Evolutionary conservation across 768 basidiomycete genomes (phyloP).

Genomic region (Kwoniella newhampshirensis): DNA sequence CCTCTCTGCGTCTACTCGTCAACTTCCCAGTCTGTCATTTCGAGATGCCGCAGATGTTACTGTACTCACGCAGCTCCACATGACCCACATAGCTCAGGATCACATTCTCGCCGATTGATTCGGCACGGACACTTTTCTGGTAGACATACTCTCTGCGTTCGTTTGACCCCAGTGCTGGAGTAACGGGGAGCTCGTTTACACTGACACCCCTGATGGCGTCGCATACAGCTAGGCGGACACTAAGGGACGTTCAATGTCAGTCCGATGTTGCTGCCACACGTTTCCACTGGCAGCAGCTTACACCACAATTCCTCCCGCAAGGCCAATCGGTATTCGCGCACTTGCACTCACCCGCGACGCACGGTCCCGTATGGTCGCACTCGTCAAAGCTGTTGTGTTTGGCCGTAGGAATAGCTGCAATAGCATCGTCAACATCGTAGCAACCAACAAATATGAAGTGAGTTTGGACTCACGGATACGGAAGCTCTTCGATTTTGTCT

Average conservation of each 20-base stretch:
- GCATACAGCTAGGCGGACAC: conserved; percentile 7
- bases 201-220: conserved; percentile 6
- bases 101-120: conserved; percentile 7
- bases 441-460: neutral
- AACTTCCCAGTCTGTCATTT: neutral
- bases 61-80: conserved; percentile 16
- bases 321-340: conserved; percentile 6
- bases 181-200: neutral
- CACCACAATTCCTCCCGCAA: conserved; percentile 19
- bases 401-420: neutral
- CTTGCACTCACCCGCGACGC: neutral
- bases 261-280: neutral
- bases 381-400: neutral
- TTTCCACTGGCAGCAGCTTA: neutral
- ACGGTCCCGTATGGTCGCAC: conserved; percentile 16
- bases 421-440: neutral
- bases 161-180: neutral
- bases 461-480: neutral
- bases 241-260: neutral
- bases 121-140: conserved; percentile 8
- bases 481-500: conserved; percentile 1
- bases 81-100: conserved; percentile 16
- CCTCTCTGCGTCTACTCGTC: neutral
- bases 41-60: neutral
- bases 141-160: neutral